phyloP scores from a whole-genome alignment of 257 asterid species.

The Solanum ahanhuiri region DNA sequence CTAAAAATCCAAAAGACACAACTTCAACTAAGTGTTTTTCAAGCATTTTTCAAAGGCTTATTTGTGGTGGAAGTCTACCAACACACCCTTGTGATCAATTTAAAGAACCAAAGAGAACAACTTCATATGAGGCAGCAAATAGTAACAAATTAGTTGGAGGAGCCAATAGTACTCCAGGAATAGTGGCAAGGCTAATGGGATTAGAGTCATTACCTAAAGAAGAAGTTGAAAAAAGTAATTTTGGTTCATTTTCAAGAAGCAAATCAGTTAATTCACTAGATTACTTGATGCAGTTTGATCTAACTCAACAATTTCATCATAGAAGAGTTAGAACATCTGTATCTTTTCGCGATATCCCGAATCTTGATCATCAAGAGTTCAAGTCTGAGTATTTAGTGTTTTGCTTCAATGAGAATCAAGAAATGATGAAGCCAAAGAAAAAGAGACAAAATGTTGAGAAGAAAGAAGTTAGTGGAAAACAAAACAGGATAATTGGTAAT shows the following conservation, averaged over 20 bases:
- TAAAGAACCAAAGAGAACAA: background rate
- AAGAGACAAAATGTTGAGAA: background rate
- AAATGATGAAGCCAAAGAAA: background rate
- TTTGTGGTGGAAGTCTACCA: slow-evolving; percentile 37
- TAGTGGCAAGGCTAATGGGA: slow-evolving; percentile 62
- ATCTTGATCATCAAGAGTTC: background rate
- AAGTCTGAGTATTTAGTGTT: background rate
- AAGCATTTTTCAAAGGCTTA: slow-evolving; percentile 14
- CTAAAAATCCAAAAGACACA: slow-evolving; percentile 5
- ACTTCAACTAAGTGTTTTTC: slow-evolving; percentile 21
- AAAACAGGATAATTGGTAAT: background rate
- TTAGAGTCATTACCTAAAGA: slow-evolving; percentile 37
- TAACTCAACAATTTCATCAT: slow-evolving; percentile 14
- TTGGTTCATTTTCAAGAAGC: slow-evolving; percentile 42
- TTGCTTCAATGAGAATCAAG: background rate
- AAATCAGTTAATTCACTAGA: slow-evolving; percentile 45
- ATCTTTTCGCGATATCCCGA: slow-evolving; percentile 27
- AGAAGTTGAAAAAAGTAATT: background rate
- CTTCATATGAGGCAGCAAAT: background rate
- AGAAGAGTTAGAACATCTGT: slow-evolving; percentile 41
- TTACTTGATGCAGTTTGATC: slow-evolving; percentile 26
- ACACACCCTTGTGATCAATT: slow-evolving; percentile 42
- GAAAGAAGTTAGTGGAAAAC: background rate
- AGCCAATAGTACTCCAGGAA: slow-evolving; percentile 25
- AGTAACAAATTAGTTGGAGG: slow-evolving; percentile 5